These are phyloP conservation scores for Starmera quercuum DNA, from an alignment of 805 yeast genomes.

Conservation along the genomic window DNA sequence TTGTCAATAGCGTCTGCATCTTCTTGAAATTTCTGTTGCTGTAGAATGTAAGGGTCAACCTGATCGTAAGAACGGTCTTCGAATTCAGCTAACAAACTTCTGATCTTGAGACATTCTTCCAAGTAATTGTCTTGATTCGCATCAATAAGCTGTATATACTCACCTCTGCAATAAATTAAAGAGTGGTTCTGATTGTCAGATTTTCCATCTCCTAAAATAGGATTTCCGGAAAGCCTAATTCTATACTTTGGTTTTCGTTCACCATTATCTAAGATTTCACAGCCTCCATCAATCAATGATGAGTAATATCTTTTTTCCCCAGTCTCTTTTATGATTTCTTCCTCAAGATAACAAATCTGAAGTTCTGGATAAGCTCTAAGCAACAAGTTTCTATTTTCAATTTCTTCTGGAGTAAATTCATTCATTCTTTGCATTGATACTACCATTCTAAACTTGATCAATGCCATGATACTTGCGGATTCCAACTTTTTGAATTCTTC, in stretches of 20 bases:
- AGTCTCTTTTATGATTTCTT: conserved; percentile 27
- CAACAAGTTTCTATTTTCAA: conserved; percentile 49
- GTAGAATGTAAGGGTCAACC: conserved; percentile 42
- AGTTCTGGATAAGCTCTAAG: conserved; percentile 61
- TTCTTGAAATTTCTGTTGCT: conserved; percentile 23
- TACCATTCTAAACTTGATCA: conserved; percentile 55
- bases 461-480: conserved; percentile 45
- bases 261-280: conserved; percentile 53
- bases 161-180: conserved; percentile 69
- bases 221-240: conserved; percentile 67
- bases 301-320: conserved; percentile 47
- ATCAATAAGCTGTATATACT: conserved; percentile 72
- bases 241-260: conserved; percentile 53
- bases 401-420: conserved; percentile 47
- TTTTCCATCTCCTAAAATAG: conserved; percentile 80
- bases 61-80: conserved; percentile 38
- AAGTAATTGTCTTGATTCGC: conserved; percentile 80
- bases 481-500: conserved; percentile 32
- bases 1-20: background rate
- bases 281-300: conserved; percentile 63
- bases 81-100: conserved; percentile 69
- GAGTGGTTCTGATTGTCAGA: conserved; percentile 80
- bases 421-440: conserved; percentile 59
- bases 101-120: conserved; percentile 71
- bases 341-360: conserved; percentile 56